Percentiles rank a stretch among this genome's conserved stretches.
Evolutionary conservation across 352 stramenopile genomes (phyloP).

Genomic region (Hyphochytrium catenoides): DNA sequence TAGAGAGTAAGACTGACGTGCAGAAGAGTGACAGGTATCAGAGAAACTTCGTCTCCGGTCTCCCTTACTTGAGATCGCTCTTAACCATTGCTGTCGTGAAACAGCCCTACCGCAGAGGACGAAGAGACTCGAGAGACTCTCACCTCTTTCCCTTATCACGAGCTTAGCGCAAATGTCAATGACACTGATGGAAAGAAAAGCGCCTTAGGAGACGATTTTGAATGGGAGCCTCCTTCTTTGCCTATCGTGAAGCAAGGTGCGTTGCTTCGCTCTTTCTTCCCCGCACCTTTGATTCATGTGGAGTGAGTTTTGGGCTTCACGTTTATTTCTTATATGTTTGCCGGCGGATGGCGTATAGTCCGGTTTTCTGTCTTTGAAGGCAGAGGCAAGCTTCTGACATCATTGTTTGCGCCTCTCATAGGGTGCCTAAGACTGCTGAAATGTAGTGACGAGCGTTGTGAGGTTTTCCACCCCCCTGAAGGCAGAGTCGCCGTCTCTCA

Average conservation of each 20-base stretch:
- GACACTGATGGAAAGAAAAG: slow-evolving; percentile 17
- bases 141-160: slow-evolving; percentile 38
- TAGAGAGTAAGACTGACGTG: slow-evolving; percentile 10
- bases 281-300: no score
- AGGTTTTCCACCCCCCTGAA: slow-evolving; percentile 59
- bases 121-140: slow-evolving; percentile 12
- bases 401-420: no score
- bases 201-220: no score
- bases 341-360: slow-evolving; percentile 10
- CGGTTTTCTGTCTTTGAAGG: slow-evolving; percentile 15
- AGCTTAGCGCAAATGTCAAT: slow-evolving; percentile 16
- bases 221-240: no score
- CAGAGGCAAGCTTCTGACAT: slow-evolving; percentile 21
- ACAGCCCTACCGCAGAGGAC: no score
- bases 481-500: slow-evolving; percentile 57
- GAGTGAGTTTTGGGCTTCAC: no score
- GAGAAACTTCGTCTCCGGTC: no score
- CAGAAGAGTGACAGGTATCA: slow-evolving; percentile 1
- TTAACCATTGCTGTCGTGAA: no score
- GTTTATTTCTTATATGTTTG: no score
- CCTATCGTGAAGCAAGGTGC: no score
- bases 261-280: no score
- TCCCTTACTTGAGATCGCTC: no score
- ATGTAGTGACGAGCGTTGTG: slow-evolving; percentile 60
- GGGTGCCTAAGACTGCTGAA: slow-evolving; percentile 50